Base-by-base conservation (phyloP, 805 yeast species). In the Ogataea trehalophila region DNA sequence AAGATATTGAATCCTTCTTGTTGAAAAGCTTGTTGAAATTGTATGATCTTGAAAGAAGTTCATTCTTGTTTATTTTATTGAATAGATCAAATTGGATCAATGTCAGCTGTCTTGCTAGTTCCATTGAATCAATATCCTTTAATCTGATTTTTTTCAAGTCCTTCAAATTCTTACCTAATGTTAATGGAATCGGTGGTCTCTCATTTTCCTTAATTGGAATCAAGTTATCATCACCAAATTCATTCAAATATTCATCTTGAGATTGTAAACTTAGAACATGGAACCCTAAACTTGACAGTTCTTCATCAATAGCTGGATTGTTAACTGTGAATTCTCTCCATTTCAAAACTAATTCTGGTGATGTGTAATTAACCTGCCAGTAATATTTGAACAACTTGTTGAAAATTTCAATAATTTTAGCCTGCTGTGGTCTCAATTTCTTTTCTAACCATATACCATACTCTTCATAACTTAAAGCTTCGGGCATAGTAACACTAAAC, bases 61-160 rank as follows among this genome's bases (percentile, higher is more conserved):
- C 94, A 55, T 77, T 77, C 44, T 81, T 79, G 15, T 81, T 76
- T 41, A 92, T 85, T 48, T 76, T 74, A n/a, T 79, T 68, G 62
- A 85, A 91, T 33, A 81, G 66, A 39, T 74, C 76, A 59, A 81
- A 87, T 62, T 89, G 96, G 46, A 82, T 73, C n/a, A 88, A 63
- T 0, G 97, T 87, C 46, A 92, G 67, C 65, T 92, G 97, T 44
- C 90, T 73, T 0, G 97, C 97, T 54, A 91, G 73, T 50, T 83
- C 92, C 43, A 76, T 68, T 33, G 87, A 79, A 54, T 86, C 91
- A 44, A 88, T 77, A 44, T 87, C 94, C 49, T 79, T 64, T 31
- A 85, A 65, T 54, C 77, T 83, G 50, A 75, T 38, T 37, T 55
- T 56, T 57, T 70, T 71, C 41, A 74, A 66, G 29, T 55, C 56